Evolutionary conservation across 495 filamentous ascomycete genomes (phyloP).

Genomic region (Aspergillus asperescens): DNA sequence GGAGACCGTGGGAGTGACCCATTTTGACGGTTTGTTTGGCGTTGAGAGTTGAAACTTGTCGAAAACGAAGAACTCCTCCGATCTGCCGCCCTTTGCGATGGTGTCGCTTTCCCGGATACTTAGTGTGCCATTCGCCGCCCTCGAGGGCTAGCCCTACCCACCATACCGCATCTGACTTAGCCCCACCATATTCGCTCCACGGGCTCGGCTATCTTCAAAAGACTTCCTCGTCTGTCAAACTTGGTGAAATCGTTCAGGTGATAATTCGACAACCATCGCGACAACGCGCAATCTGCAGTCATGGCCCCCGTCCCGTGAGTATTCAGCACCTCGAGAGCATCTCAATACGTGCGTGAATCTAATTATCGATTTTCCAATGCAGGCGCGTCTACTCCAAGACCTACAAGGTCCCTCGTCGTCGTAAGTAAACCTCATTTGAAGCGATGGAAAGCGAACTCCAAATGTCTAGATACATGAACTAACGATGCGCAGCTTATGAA

Average conservation of each 20-base stretch:
- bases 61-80: conserved; percentile 30
- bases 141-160: conserved; percentile 18
- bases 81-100: conserved; percentile 24
- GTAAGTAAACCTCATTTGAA: conserved; percentile 35
- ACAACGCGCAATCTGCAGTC: conserved; percentile 41
- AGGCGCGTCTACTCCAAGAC: conserved; percentile 89
- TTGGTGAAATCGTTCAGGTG: conserved; percentile 22
- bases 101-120: conserved; percentile 21
- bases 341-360: conserved; percentile 26
- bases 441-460: conserved; percentile 2
- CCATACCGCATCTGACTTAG: conserved; percentile 11
- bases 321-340: conserved; percentile 9
- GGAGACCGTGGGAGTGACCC: conserved; percentile 95
- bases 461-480: conserved; percentile 20
- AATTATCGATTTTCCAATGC: conserved; percentile 24
- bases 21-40: conserved; percentile 58
- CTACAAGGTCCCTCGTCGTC: conserved; percentile 85
- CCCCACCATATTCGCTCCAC: conserved; percentile 13
- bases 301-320: conserved; percentile 54
- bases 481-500: conserved; percentile 70
- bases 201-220: conserved; percentile 25
- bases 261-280: conserved; percentile 30
- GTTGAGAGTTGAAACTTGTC: conserved; percentile 41
- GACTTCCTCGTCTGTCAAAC: conserved; percentile 15
- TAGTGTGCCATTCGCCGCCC: conserved; percentile 27